Conservation (phyloP, 768 basidiomycete genomes). For the Sutorius australiensis region DNA sequence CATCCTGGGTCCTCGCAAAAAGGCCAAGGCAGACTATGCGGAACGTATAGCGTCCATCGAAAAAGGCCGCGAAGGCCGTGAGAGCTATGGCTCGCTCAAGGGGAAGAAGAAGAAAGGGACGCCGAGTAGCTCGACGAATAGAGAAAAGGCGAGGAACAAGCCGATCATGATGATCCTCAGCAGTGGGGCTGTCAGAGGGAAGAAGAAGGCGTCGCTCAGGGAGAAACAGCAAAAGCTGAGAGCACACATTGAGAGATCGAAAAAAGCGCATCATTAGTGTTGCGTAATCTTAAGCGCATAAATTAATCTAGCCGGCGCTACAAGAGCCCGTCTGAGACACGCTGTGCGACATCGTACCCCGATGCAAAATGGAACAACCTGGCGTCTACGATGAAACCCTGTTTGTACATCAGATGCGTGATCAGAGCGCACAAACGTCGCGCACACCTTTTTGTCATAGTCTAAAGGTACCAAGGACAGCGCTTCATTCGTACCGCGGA, state of each 20-base stretch:
- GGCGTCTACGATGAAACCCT: conserved; percentile 73
- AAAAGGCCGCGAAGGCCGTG: conserved; percentile 91
- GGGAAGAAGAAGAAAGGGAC: conserved; percentile 87
- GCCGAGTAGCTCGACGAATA: conserved; percentile 85
- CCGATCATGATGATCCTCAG: conserved; percentile 92
- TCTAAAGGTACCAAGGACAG: conserved; percentile 32
- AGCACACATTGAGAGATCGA: conserved; percentile 69
- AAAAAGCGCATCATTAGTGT: conserved; percentile 40
- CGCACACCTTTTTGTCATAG: conserved; percentile 53
- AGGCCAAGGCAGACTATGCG: conserved; percentile 88
- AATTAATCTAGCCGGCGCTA: conserved; percentile 3
- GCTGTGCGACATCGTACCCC: conserved; percentile 59
- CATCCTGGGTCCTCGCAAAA: conserved; percentile 92
- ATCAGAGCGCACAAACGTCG: not conserved
- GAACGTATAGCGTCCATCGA: conserved; percentile 89
- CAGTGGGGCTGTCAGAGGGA: conserved; percentile 70
- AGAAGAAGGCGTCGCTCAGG: conserved; percentile 77
- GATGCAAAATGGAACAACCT: conserved; percentile 70
- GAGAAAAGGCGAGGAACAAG: conserved; percentile 90
- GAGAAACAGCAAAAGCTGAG: conserved; percentile 79
- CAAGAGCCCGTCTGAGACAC: conserved; percentile 29
- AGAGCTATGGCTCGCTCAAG: conserved; percentile 86
- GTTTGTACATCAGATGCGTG: not conserved
- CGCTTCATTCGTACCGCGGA: not conserved
- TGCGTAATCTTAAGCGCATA: not conserved